Evolutionary conservation across 306 rosid genomes (phyloP).

Genomic region (Rubus idaeus): DNA sequence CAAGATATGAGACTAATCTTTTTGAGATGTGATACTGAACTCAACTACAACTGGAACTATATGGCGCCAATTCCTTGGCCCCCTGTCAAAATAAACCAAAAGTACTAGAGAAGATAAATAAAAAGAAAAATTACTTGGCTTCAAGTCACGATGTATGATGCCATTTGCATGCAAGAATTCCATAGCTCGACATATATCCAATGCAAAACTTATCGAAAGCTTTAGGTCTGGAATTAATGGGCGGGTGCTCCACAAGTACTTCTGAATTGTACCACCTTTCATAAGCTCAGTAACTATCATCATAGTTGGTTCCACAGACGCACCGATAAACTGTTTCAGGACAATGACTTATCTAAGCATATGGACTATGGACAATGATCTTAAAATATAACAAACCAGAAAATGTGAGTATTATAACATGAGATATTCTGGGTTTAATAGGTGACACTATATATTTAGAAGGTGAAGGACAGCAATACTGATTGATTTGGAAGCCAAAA

Average conservation of each 20-base stretch:
- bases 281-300: slow-evolving; percentile 53
- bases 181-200: slow-evolving; percentile 50
- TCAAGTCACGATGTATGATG: slow-evolving; percentile 57
- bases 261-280: slow-evolving; percentile 52
- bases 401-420: neutral
- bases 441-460: neutral
- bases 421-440: neutral
- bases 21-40: neutral
- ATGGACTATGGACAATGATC: neutral
- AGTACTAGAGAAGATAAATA: neutral
- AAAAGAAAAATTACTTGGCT: slow-evolving; percentile 39
- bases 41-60: neutral
- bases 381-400: neutral
- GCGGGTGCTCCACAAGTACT: slow-evolving; percentile 31
- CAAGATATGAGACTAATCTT: neutral
- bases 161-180: slow-evolving; percentile 49
- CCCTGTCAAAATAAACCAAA: neutral
- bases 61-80: neutral
- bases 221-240: slow-evolving; percentile 38
- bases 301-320: slow-evolving; percentile 47
- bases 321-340: slow-evolving; percentile 51
- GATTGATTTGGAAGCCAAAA: neutral
- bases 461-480: neutral
- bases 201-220: slow-evolving; percentile 36
- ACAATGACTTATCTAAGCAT: slow-evolving; percentile 6